These are phyloP conservation scores for Cladobotryum protrusum DNA, from an alignment of 2,329 filamentous ascomycete species.

Conservation along the genomic window DNA sequence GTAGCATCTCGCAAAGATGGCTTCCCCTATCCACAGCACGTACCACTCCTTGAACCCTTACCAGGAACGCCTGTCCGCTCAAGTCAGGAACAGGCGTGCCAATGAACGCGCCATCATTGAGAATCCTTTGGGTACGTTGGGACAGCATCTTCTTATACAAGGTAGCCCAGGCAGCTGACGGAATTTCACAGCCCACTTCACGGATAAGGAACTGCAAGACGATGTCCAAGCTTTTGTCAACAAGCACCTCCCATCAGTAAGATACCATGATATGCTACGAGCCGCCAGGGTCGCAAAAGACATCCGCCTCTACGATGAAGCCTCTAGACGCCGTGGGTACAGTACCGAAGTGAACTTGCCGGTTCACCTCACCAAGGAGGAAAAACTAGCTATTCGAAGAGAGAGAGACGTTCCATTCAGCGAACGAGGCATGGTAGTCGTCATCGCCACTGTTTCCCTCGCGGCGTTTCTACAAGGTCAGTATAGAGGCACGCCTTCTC, in stretches of 20 bases:
- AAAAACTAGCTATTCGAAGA: constrained; percentile 31
- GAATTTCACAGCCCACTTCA: constrained; percentile 26
- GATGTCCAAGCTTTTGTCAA: constrained; percentile 29
- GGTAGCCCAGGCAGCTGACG: not conserved
- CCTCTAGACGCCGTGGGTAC: constrained; percentile 22
- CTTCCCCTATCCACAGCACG: constrained; percentile 3
- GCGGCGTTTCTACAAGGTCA: constrained; percentile 36
- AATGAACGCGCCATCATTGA: constrained; percentile 32
- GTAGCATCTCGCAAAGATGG: constrained; percentile 2
- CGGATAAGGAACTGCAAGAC: constrained; percentile 30
- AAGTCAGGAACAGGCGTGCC: constrained; percentile 22
- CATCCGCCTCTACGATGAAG: constrained; percentile 31
- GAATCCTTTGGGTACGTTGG: constrained; percentile 26
- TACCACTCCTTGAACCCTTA: not conserved
- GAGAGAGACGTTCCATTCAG: constrained; percentile 35
- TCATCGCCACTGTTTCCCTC: constrained; percentile 37
- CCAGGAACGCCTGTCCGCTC: constrained; percentile 15
- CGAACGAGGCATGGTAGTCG: constrained; percentile 32
- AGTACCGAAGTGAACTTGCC: constrained; percentile 18
- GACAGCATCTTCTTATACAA: no score
- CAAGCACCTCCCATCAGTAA: constrained; percentile 24
- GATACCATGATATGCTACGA: constrained; percentile 26
- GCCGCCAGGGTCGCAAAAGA: constrained; percentile 37
- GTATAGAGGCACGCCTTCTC: not conserved
- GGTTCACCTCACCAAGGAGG: constrained; percentile 27